Evolutionary conservation across 352 stramenopile genomes (phyloP), one percentile per base, ranked within the genome.

Genomic region (Peronospora farinosa): DNA sequence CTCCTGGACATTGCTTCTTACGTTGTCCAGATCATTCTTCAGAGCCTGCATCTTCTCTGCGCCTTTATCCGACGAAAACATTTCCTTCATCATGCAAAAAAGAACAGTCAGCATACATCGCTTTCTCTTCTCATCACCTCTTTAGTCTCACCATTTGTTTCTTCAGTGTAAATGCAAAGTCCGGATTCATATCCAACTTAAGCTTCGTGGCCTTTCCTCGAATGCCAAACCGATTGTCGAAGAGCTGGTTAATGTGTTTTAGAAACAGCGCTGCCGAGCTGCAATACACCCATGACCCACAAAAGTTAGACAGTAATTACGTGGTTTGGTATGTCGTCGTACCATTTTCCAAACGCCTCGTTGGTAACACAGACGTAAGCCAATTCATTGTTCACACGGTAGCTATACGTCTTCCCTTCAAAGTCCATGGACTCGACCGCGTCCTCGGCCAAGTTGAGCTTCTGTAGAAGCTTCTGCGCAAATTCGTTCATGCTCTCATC

Each of bases 401-500:
- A 94, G 62, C 77, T 90, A 65, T 91, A 94, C 15, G 69, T 90
- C 57, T 78, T 86, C 31, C 74, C 78, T 28, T 94, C 81, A 50
- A 67, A 88, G 45, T 84, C 81, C 57, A 92, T 79, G n/a, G 78
- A 73, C 57, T 93, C 83, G 43, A 89, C 69, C 8, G 80, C 75
- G 30, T 73, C 42, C 32, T 90, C 73, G 8, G 83, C 57, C 40
- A 86, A 82, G 39, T 76, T 86, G 52, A 94, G 75, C 60, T 91
- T 91, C 72, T 90, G 92, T 36, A 88, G 66, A 57, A 94, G 67
- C 69, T 87, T 86, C 55, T 84, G 72, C 25, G 83, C 83, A 44
- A 94, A 86, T 47, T 94, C 81, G 64, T 69, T 86, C 79, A 92
- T 91, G 60, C 84, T 84, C 61, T 88, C 86, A 62, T 89, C 74